Conservation (phyloP, 1,284 basidiomycete genomes). For the Quambalaria eucalypti region DNA sequence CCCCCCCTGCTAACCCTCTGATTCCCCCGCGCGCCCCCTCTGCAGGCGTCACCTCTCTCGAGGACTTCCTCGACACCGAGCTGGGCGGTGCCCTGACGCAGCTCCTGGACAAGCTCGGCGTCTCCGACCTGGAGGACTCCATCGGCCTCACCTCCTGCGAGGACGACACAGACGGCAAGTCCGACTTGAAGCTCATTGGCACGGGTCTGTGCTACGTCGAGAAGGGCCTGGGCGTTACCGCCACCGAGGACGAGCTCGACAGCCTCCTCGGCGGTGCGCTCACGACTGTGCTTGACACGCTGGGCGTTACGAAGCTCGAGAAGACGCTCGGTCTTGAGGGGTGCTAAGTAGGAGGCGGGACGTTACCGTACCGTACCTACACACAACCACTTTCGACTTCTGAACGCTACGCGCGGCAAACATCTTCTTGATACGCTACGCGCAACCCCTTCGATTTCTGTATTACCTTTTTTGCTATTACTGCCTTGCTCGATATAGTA, state of each 20-base stretch:
- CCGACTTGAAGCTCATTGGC: not conserved
- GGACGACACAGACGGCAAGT: not conserved
- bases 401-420: no score
- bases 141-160: constrained; percentile 7
- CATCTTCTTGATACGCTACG: no score
- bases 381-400: no score
- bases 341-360: not conserved
- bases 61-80: constrained; percentile 2
- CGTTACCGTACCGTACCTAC: no score
- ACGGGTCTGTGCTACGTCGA: constrained; percentile 1
- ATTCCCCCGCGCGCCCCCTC: not conserved
- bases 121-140: constrained; percentile 6
- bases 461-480: no score
- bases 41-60: not conserved
- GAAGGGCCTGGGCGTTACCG: constrained; percentile 5
- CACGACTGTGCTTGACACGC: constrained; percentile 5
- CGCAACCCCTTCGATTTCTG: no score
- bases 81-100: constrained; percentile 1
- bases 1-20: not conserved
- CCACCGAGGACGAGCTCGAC: constrained; percentile 4
- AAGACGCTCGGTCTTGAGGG: not conserved
- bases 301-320: constrained; percentile 10
- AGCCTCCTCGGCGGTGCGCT: constrained; percentile 6
- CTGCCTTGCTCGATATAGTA: no score
- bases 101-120: constrained; percentile 8